phyloP scores from a whole-genome alignment of 2,329 filamentous ascomycete species.

The Trichoderma pleuroti region DNA sequence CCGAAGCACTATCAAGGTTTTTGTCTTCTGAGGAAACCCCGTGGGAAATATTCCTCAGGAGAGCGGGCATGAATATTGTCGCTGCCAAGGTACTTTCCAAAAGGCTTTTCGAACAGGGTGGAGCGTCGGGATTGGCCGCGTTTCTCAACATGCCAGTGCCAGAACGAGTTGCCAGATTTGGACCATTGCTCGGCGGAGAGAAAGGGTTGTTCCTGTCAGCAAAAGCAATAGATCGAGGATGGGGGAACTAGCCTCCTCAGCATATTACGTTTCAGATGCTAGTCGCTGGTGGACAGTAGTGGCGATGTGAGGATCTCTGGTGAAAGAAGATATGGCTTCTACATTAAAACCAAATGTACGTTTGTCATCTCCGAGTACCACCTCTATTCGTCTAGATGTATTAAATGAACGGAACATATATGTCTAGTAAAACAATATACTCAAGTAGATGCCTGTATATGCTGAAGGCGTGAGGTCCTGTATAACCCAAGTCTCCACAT shows the following conservation, averaged over 20 bases:
- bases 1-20: slow-evolving; percentile 30
- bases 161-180: slow-evolving; percentile 28
- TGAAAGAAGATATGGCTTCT: not conserved
- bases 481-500: not conserved
- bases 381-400: slow-evolving; percentile 3
- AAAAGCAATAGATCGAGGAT: not conserved
- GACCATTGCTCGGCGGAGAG: slow-evolving; percentile 28
- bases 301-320: not conserved
- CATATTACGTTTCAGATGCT: not conserved
- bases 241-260: not conserved
- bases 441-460: not conserved
- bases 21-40: slow-evolving; percentile 41
- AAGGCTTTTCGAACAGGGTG: slow-evolving; percentile 27
- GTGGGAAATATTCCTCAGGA: slow-evolving; percentile 37
- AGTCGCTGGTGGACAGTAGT: not conserved
- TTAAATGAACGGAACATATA: not conserved
- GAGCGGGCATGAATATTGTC: slow-evolving; percentile 36
- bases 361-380: not conserved
- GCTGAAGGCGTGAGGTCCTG: not conserved
- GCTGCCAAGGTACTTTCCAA: slow-evolving; percentile 35
- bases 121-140: slow-evolving; percentile 28
- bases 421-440: not conserved
- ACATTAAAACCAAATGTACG: not conserved
- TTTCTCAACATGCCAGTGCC: slow-evolving; percentile 32
- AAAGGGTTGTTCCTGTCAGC: slow-evolving; percentile 23